Conservation (phyloP, 805 yeast genomes). For the Candida peoriensis region DNA sequence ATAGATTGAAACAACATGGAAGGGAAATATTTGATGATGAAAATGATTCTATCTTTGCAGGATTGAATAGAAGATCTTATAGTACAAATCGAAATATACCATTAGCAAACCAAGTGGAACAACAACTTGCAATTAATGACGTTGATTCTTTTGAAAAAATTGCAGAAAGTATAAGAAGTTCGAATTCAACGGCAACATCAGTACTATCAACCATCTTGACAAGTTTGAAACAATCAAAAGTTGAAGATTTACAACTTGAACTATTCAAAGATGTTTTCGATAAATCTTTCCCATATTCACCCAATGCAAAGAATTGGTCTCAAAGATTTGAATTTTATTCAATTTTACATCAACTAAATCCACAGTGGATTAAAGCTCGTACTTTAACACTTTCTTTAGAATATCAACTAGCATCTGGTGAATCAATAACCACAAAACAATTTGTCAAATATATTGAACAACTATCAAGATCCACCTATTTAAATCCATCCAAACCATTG, state of each 20-base stretch:
- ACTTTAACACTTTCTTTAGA: slow-evolving; percentile 7
- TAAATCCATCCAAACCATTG: slow-evolving; percentile 1
- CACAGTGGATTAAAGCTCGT: slow-evolving; percentile 2
- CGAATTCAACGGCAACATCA: slow-evolving; percentile 6
- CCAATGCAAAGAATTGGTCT: slow-evolving; percentile 14
- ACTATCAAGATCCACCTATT: slow-evolving; percentile 1
- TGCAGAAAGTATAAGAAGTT: slow-evolving; percentile 2
- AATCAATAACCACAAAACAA: slow-evolving; percentile 9
- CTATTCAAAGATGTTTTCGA: slow-evolving; percentile 1
- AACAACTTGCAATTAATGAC: slow-evolving; percentile 13
- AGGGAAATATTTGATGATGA: slow-evolving; percentile 7
- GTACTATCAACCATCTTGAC: slow-evolving; percentile 6
- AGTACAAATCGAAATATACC: slow-evolving; percentile 12
- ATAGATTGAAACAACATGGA: slow-evolving; percentile 3
- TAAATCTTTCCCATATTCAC: slow-evolving; percentile 15
- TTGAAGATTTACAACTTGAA: slow-evolving; percentile 1
- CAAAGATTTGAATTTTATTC: slow-evolving; percentile 11
- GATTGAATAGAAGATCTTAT: slow-evolving; percentile 39
- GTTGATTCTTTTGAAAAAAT: slow-evolving; percentile 3
- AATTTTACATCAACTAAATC: slow-evolving; percentile 10
- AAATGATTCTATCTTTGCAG: slow-evolving; percentile 39
- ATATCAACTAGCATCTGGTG: slow-evolving; percentile 17
- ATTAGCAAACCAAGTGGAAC: slow-evolving; percentile 9
- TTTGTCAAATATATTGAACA: slow-evolving; percentile 4
- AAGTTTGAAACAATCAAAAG: slow-evolving; percentile 2